A percentile compares a stretch with the other conserved stretches of the same genome.
These are phyloP conservation scores for Deuterostichococcus epilithicus DNA, from an alignment of 139 green algal species.

Conservation along the genomic window DNA sequence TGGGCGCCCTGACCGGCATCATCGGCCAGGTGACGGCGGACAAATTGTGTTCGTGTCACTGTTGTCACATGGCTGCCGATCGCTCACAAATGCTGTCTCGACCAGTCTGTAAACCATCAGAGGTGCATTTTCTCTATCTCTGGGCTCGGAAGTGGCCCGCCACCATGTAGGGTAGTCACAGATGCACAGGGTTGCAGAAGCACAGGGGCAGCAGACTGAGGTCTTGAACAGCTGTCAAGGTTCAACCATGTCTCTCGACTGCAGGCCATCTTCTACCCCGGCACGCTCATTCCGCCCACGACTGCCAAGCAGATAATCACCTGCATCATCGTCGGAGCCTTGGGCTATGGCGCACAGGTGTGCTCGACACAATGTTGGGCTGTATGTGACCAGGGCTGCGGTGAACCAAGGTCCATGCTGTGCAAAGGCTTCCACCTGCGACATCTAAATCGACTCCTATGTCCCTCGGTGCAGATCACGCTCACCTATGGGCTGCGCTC, in stretches of 20 bases:
- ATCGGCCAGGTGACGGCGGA: background rate
- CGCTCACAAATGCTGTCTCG: no score
- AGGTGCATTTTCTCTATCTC: no score
- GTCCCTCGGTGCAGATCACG: conserved; percentile 25
- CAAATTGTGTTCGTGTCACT: background rate
- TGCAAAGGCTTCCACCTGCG: no score
- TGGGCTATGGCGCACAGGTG: background rate
- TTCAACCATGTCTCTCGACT: no score
- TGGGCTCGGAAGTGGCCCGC: no score
- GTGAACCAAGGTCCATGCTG: no score
- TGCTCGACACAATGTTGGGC: background rate
- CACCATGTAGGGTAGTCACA: no score
- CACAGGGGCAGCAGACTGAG: no score
- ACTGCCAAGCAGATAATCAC: background rate
- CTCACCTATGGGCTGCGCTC: conserved; percentile 29
- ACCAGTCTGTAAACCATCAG: no score
- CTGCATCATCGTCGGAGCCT: background rate
- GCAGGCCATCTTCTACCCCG: background rate
- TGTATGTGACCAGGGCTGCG: background rate
- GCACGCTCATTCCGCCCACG: background rate
- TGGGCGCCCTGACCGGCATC: conserved; percentile 12
- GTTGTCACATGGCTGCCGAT: background rate
- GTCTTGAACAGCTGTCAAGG: no score
- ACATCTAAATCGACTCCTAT: no score
- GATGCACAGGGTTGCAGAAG: no score